A percentile compares a stretch with the other conserved stretches of the same genome.
These are phyloP conservation scores for Leishmania arabica DNA, from an alignment of 208 protist species.

Conservation along the genomic window DNA sequence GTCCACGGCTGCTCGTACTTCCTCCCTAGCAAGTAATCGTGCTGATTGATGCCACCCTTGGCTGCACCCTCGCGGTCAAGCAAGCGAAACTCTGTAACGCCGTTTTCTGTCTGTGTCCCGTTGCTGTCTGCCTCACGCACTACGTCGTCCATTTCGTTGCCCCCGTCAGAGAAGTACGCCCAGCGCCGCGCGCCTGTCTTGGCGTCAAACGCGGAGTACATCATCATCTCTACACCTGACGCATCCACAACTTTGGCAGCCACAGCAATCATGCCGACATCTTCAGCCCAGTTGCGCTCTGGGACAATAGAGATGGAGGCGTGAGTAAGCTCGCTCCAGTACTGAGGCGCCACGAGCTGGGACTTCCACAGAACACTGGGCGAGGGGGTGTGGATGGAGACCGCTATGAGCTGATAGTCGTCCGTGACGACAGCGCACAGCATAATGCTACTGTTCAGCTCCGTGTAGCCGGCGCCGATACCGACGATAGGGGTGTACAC, in stretches of 20 bases:
- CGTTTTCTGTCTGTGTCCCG: conserved; percentile 10
- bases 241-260: conserved; percentile 40
- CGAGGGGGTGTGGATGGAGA: conserved; percentile 12
- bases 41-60: background rate
- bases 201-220: conserved; percentile 81
- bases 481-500: conserved; percentile 52
- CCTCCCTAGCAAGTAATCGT: conserved; percentile 7
- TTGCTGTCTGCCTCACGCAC: conserved; percentile 40
- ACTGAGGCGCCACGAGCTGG: conserved; percentile 29
- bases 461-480: conserved; percentile 57
- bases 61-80: background rate
- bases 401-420: conserved; percentile 45
- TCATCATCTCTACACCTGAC: conserved; percentile 34
- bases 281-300: conserved; percentile 72
- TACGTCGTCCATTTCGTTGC: conserved; percentile 67
- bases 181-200: conserved; percentile 69
- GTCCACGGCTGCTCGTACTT: conserved; percentile 76
- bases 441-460: conserved; percentile 31
- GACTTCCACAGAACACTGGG: conserved; percentile 45
- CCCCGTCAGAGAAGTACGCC: conserved; percentile 72
- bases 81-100: background rate
- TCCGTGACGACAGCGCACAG: conserved; percentile 61
- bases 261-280: conserved; percentile 77
- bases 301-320: conserved; percentile 74
- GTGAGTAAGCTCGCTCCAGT: conserved; percentile 34